Evolutionary conservation across 2,329 filamentous ascomycete species (phyloP).

Genomic region (Aspergillaceae sp.): DNA sequence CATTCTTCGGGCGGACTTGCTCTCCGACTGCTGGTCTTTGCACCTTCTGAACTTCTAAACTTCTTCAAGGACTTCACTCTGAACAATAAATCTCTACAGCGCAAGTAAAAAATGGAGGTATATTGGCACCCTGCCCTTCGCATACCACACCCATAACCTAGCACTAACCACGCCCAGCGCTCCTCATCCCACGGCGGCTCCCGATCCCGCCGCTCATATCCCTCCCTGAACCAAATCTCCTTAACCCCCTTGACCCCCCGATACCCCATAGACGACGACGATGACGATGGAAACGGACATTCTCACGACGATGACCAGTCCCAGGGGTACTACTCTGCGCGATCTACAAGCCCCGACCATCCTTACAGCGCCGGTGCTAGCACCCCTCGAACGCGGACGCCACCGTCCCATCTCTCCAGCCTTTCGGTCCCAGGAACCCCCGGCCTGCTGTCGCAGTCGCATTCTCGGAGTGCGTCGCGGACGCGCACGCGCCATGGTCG

Average conservation of each 20-base stretch:
- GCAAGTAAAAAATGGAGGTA: neutral
- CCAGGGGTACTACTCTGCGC: conserved; percentile 24
- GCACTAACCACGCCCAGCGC: conserved; percentile 8
- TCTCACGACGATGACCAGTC: conserved; percentile 12
- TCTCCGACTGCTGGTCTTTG: neutral
- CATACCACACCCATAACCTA: neutral
- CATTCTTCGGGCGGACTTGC: neutral
- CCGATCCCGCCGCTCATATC: conserved; percentile 47
- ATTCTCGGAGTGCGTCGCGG: conserved; percentile 32
- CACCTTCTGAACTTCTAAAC: neutral
- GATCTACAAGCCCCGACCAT: conserved; percentile 17
- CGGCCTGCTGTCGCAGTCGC: conserved; percentile 30
- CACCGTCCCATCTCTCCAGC: conserved; percentile 34
- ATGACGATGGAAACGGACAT: conserved; percentile 11
- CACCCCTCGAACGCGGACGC: conserved; percentile 8
- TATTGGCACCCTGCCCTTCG: neutral
- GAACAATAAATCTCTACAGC: no score
- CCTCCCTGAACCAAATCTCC: conserved; percentile 51
- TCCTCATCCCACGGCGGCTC: conserved; percentile 21
- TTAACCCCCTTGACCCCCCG: conserved; percentile 51
- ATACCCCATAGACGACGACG: conserved; percentile 45
- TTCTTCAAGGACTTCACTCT: neutral
- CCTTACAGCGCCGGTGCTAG: conserved; percentile 15
- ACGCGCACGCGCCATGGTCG: conserved; percentile 19
- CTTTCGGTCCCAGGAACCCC: conserved; percentile 35